Evolutionary conservation across 2,329 filamentous ascomycete species (phyloP).

Genomic region (Cladophialophora chaetospira): DNA sequence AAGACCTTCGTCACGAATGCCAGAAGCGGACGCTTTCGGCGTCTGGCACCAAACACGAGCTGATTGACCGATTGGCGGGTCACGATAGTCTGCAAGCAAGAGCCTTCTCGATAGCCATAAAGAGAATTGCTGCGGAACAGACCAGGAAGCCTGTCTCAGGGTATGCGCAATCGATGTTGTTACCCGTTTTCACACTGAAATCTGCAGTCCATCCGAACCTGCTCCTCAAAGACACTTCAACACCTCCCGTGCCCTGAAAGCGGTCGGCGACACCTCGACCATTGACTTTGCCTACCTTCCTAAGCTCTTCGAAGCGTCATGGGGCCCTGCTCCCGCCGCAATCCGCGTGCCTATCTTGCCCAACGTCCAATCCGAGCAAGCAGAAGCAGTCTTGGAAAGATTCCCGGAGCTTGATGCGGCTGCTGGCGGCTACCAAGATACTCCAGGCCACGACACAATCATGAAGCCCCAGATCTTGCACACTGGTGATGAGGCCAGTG

Average conservation of each 20-base stretch:
- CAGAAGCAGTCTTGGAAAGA: slow-evolving; percentile 31
- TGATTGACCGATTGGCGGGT: slow-evolving; percentile 55
- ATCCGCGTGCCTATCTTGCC: slow-evolving; percentile 56
- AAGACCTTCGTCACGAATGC: slow-evolving; percentile 56
- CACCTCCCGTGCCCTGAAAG: slow-evolving; percentile 59
- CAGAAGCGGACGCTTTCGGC: slow-evolving; percentile 51
- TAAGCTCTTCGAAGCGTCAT: slow-evolving; percentile 44
- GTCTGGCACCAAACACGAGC: slow-evolving; percentile 54
- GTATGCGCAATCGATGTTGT: slow-evolving; percentile 35
- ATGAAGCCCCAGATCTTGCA: slow-evolving; percentile 62
- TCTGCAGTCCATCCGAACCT: slow-evolving; percentile 28
- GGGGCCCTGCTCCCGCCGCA: slow-evolving; percentile 38
- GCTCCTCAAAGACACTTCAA: slow-evolving; percentile 59
- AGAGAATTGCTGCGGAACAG: slow-evolving; percentile 44
- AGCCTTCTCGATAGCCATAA: slow-evolving; percentile 58
- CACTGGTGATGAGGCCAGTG: slow-evolving; percentile 36
- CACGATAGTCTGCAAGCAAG: slow-evolving; percentile 56
- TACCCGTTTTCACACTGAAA: slow-evolving; percentile 10
- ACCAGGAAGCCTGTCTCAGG: slow-evolving; percentile 42
- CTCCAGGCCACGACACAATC: slow-evolving; percentile 36
- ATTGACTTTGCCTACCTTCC: slow-evolving; percentile 67
- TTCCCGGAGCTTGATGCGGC: slow-evolving; percentile 32
- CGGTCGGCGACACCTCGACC: slow-evolving; percentile 60
- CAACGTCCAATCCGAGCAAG: slow-evolving; percentile 39
- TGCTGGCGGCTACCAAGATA: slow-evolving; percentile 34